phyloP scores from a whole-genome alignment of 2,329 filamentous ascomycete genomes.

The Xylaria sp. region DNA sequence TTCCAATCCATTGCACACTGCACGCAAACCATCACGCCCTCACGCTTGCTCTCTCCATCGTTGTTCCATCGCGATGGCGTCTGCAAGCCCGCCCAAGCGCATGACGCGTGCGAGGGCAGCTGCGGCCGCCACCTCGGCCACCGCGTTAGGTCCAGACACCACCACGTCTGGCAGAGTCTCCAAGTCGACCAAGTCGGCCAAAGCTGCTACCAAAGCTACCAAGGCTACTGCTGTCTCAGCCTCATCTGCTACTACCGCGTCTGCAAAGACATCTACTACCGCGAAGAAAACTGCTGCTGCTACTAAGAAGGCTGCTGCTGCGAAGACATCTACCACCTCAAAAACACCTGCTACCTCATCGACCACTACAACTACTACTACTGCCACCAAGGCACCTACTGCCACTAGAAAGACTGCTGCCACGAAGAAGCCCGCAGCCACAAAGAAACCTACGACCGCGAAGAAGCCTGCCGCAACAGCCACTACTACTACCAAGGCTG shows the following conservation, averaged over 20 bases:
- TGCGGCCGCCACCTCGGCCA: slow-evolving; percentile 44
- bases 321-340: too few relatives aligned
- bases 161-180: slow-evolving; percentile 39
- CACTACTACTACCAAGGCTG: neutral
- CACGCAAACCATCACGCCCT: neutral
- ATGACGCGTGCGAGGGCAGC: slow-evolving; percentile 57
- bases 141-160: slow-evolving; percentile 46
- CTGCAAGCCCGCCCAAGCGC: slow-evolving; percentile 62
- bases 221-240: slow-evolving; percentile 30
- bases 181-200: slow-evolving; percentile 41
- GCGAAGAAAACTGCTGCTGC: neutral
- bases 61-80: slow-evolving; percentile 53
- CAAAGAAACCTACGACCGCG: slow-evolving; percentile 19
- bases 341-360: too few relatives aligned
- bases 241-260: slow-evolving; percentile 13
- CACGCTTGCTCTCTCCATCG: slow-evolving; percentile 10
- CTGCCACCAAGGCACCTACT: too few relatives aligned
- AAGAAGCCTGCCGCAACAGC: slow-evolving; percentile 3
- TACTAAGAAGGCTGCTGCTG: slow-evolving; percentile 34
- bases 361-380: too few relatives aligned
- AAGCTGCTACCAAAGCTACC: slow-evolving; percentile 39
- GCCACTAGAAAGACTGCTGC: too few relatives aligned
- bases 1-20: neutral
- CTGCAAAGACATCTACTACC: slow-evolving; percentile 2
- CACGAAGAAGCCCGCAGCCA: slow-evolving; percentile 48